phyloP scores from a whole-genome alignment of 331 rosid species.

The Dryas integrifolia region DNA sequence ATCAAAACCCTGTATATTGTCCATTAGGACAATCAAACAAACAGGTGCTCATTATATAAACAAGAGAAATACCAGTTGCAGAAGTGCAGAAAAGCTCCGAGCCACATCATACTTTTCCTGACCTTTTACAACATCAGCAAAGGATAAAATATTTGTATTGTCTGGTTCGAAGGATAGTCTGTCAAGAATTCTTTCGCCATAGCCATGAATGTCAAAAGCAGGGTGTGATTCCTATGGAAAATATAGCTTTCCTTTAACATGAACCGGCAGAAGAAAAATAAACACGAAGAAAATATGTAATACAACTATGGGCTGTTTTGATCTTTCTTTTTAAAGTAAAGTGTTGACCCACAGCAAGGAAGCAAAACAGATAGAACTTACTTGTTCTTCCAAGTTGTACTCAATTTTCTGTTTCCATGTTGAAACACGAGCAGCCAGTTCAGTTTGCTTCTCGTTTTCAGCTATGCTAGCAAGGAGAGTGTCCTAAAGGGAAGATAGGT shows the following conservation, averaged over 20 bases:
- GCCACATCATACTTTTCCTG: conserved; percentile 71
- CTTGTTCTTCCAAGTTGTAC: conserved; percentile 85
- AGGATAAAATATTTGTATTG: conserved; percentile 38
- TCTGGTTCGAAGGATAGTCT: conserved; percentile 59
- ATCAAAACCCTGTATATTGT: background rate
- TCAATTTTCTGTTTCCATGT: conserved; percentile 92
- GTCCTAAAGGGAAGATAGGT: conserved; percentile 45
- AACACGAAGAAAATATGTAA: background rate
- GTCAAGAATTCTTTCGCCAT: conserved; percentile 65
- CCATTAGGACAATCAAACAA: background rate
- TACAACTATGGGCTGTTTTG: background rate
- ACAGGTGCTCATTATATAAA: background rate
- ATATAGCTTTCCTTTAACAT: conserved; percentile 26
- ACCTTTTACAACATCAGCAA: conserved; percentile 65
- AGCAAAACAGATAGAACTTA: conserved; percentile 36
- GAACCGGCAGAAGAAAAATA: conserved; percentile 21
- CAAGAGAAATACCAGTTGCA: conserved; percentile 69
- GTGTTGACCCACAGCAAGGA: conserved; percentile 16
- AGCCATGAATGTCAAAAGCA: conserved; percentile 77
- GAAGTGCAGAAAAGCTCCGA: conserved; percentile 85
- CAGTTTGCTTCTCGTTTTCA: conserved; percentile 82
- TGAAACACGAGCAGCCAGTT: conserved; percentile 78
- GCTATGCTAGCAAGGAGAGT: conserved; percentile 88
- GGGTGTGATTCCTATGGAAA: conserved; percentile 63
- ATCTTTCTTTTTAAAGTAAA: background rate